phyloP scores from a whole-genome alignment of 495 filamentous ascomycete species.

The Hypoxylon intermedium region DNA sequence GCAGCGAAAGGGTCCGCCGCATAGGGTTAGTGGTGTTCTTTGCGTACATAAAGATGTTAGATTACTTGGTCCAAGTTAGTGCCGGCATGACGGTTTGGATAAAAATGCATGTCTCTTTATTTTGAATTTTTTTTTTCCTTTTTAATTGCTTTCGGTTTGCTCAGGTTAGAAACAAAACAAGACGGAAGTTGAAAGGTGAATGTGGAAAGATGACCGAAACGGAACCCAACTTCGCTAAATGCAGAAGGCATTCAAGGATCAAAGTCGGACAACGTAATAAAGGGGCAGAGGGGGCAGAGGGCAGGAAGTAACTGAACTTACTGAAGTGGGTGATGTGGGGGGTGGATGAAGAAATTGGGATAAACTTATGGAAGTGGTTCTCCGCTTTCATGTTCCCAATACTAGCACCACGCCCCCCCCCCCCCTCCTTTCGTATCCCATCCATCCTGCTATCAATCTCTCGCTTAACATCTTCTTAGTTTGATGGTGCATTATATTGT shows the following conservation, averaged over 20 bases:
- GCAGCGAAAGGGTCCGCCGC: too few relatives aligned
- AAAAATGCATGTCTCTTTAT: constrained; percentile 12
- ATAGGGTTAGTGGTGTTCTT: too few relatives aligned
- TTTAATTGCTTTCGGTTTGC: constrained; percentile 24
- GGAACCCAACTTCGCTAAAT: constrained; percentile 21
- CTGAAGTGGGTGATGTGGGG: neutral
- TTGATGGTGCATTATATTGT: constrained; percentile 26
- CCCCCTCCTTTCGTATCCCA: constrained; percentile 18
- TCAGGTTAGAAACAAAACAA: constrained; percentile 20
- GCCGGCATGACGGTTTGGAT: neutral
- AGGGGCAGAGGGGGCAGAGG: constrained; percentile 38
- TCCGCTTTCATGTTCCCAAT: neutral
- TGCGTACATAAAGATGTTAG: neutral
- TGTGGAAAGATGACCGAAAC: constrained; percentile 28
- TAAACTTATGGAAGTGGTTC: constrained; percentile 15
- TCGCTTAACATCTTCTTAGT: constrained; percentile 32
- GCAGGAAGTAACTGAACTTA: neutral
- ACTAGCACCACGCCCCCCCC: constrained; percentile 15
- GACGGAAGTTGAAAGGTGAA: constrained; percentile 16
- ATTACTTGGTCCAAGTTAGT: too few relatives aligned
- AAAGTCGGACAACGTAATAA: constrained; percentile 39
- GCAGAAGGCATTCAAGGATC: constrained; percentile 11
- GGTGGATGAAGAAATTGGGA: constrained; percentile 24
- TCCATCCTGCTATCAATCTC: too few relatives aligned
- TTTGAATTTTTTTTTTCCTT: constrained; percentile 11